Percentiles rank a stretch among this genome's conserved stretches.
These are phyloP conservation scores for Raphanus hybrid DNA, from an alignment of 441 rosid species.

Conservation along the genomic window DNA sequence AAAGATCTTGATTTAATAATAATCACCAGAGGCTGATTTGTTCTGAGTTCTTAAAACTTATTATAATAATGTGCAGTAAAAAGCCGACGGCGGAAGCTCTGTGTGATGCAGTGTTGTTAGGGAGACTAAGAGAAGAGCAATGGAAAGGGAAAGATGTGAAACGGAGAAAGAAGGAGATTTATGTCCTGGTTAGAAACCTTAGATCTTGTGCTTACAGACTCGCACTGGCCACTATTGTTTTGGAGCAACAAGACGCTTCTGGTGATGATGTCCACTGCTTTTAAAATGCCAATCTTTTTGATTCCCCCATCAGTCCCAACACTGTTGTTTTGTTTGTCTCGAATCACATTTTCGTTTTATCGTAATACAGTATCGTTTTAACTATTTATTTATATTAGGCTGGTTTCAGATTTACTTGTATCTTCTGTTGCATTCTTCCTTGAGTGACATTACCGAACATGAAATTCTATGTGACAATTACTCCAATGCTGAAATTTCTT, in stretches of 20 bases:
- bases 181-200: conserved; percentile 74
- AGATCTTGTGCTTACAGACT: conserved; percentile 87
- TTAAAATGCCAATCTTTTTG: neutral
- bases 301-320: neutral
- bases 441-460: conserved; percentile 28
- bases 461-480: conserved; percentile 50
- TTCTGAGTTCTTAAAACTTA: neutral
- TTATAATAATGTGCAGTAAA: conserved; percentile 56
- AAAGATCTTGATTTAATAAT: conserved; percentile 3
- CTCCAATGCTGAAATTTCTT: neutral
- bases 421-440: conserved; percentile 26
- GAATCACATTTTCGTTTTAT: neutral
- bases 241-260: conserved; percentile 63
- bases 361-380: neutral
- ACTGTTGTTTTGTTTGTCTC: conserved; percentile 20
- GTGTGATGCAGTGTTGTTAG: conserved; percentile 73
- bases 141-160: conserved; percentile 60
- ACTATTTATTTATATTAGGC: conserved; percentile 45
- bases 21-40: neutral
- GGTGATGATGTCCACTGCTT: conserved; percentile 45
- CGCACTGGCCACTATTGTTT: conserved; percentile 68
- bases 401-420: conserved; percentile 26
- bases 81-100: conserved; percentile 66
- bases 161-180: conserved; percentile 54
- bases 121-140: conserved; percentile 70